Percentiles rank a stretch among this genome's conserved stretches.
phyloP scores from a whole-genome alignment of 768 basidiomycete genomes.

The Lentinula sp. region DNA sequence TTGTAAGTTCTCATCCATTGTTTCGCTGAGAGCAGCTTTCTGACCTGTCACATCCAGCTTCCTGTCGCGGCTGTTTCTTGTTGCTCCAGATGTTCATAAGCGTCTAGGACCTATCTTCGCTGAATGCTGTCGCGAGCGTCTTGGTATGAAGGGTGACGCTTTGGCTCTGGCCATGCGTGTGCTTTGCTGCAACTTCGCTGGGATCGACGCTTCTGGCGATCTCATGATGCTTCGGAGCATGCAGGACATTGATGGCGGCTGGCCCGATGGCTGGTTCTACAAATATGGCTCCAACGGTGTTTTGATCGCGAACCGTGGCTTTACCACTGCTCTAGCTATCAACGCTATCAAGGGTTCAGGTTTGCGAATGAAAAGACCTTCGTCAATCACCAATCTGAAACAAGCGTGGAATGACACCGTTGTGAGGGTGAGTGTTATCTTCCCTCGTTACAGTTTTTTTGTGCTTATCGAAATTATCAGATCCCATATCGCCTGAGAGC shows the following conservation, averaged over 20 bases:
- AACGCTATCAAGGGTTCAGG: conserved; percentile 30
- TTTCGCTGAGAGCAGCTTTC: not conserved
- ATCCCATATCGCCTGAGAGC: not conserved
- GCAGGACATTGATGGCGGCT: conserved; percentile 52
- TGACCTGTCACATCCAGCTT: conserved; percentile 38
- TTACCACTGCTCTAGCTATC: conserved; percentile 48
- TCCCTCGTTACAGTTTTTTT: not conserved
- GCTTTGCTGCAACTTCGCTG: conserved; percentile 34
- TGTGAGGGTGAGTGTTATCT: not conserved
- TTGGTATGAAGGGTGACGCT: conserved; percentile 43
- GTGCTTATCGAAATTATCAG: not conserved
- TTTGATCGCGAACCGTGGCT: conserved; percentile 47
- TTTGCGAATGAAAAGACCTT: not conserved
- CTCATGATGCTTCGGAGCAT: conserved; percentile 35
- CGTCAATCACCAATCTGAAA: conserved; percentile 1
- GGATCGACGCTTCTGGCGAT: conserved; percentile 37
- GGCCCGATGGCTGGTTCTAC: conserved; percentile 52
- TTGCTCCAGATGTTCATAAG: conserved; percentile 26
- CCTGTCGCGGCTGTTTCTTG: conserved; percentile 41
- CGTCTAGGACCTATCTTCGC: conserved; percentile 33
- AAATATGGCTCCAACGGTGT: conserved; percentile 43
- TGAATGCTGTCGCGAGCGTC: conserved; percentile 41
- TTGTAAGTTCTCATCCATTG: not conserved
- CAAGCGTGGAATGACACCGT: conserved; percentile 4
- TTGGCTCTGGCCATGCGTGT: conserved; percentile 55